Evolutionary conservation across 805 yeast genomes (phyloP).

Genomic region (Zygoascus bituminiphila): DNA sequence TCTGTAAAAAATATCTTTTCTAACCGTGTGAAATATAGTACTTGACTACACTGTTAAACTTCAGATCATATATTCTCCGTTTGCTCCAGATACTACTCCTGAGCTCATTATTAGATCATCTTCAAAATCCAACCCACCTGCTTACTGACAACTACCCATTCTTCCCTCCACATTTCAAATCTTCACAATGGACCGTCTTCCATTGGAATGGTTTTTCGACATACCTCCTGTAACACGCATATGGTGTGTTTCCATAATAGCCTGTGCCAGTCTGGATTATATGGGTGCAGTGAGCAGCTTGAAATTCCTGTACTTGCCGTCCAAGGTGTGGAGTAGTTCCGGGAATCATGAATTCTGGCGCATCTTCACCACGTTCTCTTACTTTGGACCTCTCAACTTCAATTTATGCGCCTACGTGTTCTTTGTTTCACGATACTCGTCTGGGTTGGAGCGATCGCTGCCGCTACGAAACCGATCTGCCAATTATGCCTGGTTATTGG

Average conservation of each 20-base stretch:
- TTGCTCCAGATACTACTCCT: no score
- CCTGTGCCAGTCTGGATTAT: slow-evolving; percentile 28
- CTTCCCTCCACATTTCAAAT: background rate
- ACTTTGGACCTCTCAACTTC: slow-evolving; percentile 36
- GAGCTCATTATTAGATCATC: background rate
- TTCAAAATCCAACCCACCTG: background rate
- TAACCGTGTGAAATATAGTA: no score
- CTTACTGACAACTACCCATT: background rate
- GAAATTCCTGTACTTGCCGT: background rate
- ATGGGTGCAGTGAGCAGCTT: slow-evolving; percentile 25
- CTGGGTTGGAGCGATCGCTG: slow-evolving; percentile 33
- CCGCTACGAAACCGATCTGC: slow-evolving; percentile 23
- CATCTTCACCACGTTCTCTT: slow-evolving; percentile 34
- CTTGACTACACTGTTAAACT: no score
- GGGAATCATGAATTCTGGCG: slow-evolving; percentile 30
- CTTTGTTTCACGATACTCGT: slow-evolving; percentile 33
- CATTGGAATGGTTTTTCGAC: slow-evolving; percentile 24
- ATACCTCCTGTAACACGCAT: slow-evolving; percentile 41
- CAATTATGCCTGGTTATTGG: slow-evolving; percentile 35
- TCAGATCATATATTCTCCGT: no score
- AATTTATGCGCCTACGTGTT: slow-evolving; percentile 31
- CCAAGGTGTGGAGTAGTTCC: background rate
- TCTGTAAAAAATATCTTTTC: no score
- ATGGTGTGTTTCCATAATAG: slow-evolving; percentile 30
- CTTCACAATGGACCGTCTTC: slow-evolving; percentile 17